Evolutionary conservation across 371 early-diverging fungal genomes (phyloP).

Genomic region (Capillidium heterosporum): DNA sequence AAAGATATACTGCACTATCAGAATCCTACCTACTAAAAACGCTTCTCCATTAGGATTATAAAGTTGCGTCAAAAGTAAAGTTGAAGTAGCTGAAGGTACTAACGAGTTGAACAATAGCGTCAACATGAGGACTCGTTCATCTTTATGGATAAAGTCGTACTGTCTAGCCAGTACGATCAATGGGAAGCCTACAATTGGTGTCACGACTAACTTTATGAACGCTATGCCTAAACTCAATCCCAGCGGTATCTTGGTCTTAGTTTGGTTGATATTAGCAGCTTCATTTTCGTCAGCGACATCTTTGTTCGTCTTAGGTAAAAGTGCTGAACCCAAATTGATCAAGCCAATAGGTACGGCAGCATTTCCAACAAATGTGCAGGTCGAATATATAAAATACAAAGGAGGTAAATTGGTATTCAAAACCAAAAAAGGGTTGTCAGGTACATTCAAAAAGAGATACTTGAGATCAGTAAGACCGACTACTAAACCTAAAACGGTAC

Average conservation of each 20-base stretch:
- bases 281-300: slow-evolving; percentile 21
- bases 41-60: slow-evolving; percentile 17
- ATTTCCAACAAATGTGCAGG: slow-evolving; percentile 19
- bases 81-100: slow-evolving; percentile 16
- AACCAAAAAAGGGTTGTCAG: slow-evolving; percentile 10
- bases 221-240: slow-evolving; percentile 10
- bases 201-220: background rate
- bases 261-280: too few species aligned
- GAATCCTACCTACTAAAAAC: slow-evolving; percentile 13
- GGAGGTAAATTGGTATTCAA: slow-evolving; percentile 12
- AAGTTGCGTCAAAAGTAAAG: slow-evolving; percentile 16
- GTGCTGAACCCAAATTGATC: slow-evolving; percentile 27
- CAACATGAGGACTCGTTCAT: slow-evolving; percentile 28
- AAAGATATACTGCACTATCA: slow-evolving; percentile 15
- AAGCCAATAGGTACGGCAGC: slow-evolving; percentile 27
- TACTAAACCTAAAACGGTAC: slow-evolving; percentile 19
- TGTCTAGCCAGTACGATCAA: slow-evolving; percentile 4
- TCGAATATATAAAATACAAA: slow-evolving; percentile 21
- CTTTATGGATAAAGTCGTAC: slow-evolving; percentile 11
- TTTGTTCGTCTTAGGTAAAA: slow-evolving; percentile 8
- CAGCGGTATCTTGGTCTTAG: slow-evolving; percentile 3
- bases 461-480: slow-evolving; percentile 17
- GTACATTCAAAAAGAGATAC: slow-evolving; percentile 14
- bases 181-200: background rate
- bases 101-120: slow-evolving; percentile 24